Base-by-base conservation (phyloP, 2,329 filamentous ascomycete species). In the Talaromyces amestolkiae region DNA sequence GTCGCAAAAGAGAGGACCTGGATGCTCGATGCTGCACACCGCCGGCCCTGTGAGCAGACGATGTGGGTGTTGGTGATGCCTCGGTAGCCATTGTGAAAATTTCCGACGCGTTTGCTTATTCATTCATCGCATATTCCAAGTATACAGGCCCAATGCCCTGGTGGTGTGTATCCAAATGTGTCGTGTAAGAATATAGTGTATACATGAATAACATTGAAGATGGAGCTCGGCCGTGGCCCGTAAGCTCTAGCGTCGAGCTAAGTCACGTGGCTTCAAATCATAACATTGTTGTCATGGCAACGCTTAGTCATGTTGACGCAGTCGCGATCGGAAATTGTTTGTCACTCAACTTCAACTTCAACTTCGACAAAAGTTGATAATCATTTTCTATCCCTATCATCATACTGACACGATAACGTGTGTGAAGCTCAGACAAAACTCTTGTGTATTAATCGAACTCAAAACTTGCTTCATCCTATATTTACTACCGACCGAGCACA, bases 1-100 rank as follows among this genome's bases (percentile, higher is more conserved):
- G 70, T 68, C 74, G 74, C 70, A 76, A 76, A 69, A 74, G 70
- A 58, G 77, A 70, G 68, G 75, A 71, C 71, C 76, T 74, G 69
- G 75, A 74, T 72, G 76, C 75, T 66, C 76, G 74, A 68, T 75
- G 75, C 67, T 74, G 73, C 45, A 75, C 71, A 66, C 71, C 74
- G 71, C 71, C 73, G 70, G 68, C 73, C 63, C 71, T 72, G 73
- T 78, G 75, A 63, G 74, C 71, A 58, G 77, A 72, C 58, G 75
- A 74, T 51, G 76, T 70, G 37, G 77, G 77, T 66, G 76, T 76
- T 41, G 78, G 76, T 24, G 78, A 80, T 65, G 73, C 73, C 72
- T 69, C 68, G 41, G 69, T 64, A 65, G 72, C 69, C 73, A 75
- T 75, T 65, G 62, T 66, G 66, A 54, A 56, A 35, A 39, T 41